Percentiles rank a stretch among this genome's conserved stretches.
Evolutionary conservation across 2,329 filamentous ascomycete genomes (phyloP).

Genomic region (Xylariaceae sp.): DNA sequence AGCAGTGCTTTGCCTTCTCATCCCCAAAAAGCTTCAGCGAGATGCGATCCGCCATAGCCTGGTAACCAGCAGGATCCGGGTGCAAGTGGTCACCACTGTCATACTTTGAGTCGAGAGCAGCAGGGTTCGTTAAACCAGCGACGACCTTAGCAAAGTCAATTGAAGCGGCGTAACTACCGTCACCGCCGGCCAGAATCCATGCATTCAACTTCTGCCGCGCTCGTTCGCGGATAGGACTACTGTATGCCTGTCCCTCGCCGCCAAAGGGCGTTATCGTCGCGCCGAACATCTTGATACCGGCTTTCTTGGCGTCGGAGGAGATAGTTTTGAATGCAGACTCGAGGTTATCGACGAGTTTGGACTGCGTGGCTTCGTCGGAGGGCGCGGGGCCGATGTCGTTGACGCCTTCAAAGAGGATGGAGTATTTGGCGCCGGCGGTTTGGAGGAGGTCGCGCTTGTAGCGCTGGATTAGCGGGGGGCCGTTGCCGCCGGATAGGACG

Average conservation of each 20-base stretch:
- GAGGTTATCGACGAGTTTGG: slow-evolving; percentile 43
- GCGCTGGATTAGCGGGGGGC: slow-evolving; percentile 54
- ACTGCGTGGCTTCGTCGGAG: slow-evolving; percentile 42
- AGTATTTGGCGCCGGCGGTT: slow-evolving; percentile 52
- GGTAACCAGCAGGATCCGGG: slow-evolving; percentile 54
- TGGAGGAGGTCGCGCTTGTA: slow-evolving; percentile 60
- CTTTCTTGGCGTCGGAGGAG: slow-evolving; percentile 46
- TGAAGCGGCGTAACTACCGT: slow-evolving; percentile 52
- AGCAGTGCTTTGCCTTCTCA: neutral
- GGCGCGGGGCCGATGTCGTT: slow-evolving; percentile 58
- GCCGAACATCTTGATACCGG: slow-evolving; percentile 52
- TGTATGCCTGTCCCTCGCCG: slow-evolving; percentile 48
- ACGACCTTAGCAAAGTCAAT: slow-evolving; percentile 58
- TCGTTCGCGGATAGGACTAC: slow-evolving; percentile 47
- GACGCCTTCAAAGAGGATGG: slow-evolving; percentile 62
- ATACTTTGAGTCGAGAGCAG: slow-evolving; percentile 42
- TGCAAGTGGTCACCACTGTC: slow-evolving; percentile 62
- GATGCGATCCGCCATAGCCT: slow-evolving; percentile 53
- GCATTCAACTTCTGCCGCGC: slow-evolving; percentile 53
- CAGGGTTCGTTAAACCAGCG: slow-evolving; percentile 43
- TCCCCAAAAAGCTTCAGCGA: slow-evolving; percentile 47
- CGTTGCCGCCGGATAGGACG: slow-evolving; percentile 55
- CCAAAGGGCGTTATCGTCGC: slow-evolving; percentile 63
- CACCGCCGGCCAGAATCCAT: slow-evolving; percentile 49
- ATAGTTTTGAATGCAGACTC: slow-evolving; percentile 56